These are phyloP conservation scores for Aspergillus proliferans DNA, from an alignment of 2,329 filamentous ascomycete species.

Conservation along the genomic window DNA sequence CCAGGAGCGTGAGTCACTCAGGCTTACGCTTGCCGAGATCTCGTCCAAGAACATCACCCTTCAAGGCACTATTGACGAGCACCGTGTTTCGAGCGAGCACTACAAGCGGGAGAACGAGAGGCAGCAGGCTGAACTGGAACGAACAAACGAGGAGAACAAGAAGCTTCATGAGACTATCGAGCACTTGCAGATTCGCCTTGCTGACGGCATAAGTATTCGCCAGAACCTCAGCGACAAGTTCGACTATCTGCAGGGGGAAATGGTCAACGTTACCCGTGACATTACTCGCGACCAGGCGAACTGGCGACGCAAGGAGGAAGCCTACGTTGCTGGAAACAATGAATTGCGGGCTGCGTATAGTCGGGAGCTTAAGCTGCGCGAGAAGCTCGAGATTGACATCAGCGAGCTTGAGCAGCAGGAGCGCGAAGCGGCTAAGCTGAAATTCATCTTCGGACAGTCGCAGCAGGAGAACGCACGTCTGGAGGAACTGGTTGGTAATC, in stretches of 20 bases:
- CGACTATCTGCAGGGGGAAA: slow-evolving; percentile 77
- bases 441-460: slow-evolving; percentile 66
- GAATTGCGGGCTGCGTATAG: slow-evolving; percentile 54
- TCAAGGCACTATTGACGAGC: slow-evolving; percentile 58
- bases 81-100: slow-evolving; percentile 54
- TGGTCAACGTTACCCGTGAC: slow-evolving; percentile 70
- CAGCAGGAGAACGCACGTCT: slow-evolving; percentile 59
- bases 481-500: slow-evolving; percentile 46
- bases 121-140: slow-evolving; percentile 42
- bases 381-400: slow-evolving; percentile 56
- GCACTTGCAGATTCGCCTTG: slow-evolving; percentile 68
- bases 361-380: slow-evolving; percentile 60
- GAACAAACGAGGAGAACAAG: slow-evolving; percentile 58
- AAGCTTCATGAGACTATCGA: slow-evolving; percentile 68
- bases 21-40: slow-evolving; percentile 48
- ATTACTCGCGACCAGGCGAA: slow-evolving; percentile 75
- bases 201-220: slow-evolving; percentile 78
- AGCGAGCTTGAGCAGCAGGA: slow-evolving; percentile 62
- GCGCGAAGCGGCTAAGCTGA: slow-evolving; percentile 69
- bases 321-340: slow-evolving; percentile 50
- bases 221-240: slow-evolving; percentile 81
- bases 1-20: slow-evolving; percentile 55
- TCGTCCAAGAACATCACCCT: slow-evolving; percentile 56
- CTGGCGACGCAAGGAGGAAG: slow-evolving; percentile 63
- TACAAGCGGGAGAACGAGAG: slow-evolving; percentile 55